Percentiles rank a stretch among this genome's conserved stretches.
phyloP scores from a whole-genome alignment of 2,329 filamentous ascomycete species.

The Pseudocercospora fuligena region DNA sequence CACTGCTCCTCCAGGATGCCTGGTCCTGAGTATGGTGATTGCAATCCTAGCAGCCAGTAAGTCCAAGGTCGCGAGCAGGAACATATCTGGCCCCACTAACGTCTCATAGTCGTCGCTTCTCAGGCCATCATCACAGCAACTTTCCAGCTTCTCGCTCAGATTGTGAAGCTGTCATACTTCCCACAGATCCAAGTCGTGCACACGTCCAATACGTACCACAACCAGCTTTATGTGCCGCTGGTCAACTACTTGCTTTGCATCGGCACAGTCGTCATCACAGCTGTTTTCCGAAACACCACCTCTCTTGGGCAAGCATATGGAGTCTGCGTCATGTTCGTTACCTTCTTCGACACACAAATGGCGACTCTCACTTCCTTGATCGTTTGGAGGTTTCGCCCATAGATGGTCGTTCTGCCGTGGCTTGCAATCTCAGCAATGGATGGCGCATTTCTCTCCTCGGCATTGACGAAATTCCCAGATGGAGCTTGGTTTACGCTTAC shows the following conservation, averaged over 20 bases:
- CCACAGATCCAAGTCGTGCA: constrained; percentile 76
- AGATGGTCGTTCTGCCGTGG: constrained; percentile 66
- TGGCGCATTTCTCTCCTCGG: constrained; percentile 70
- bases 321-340: constrained; percentile 79
- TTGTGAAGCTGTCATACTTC: constrained; percentile 76
- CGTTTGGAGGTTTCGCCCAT: constrained; percentile 69
- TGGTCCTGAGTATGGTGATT: constrained; percentile 71
- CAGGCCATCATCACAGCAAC: constrained; percentile 76
- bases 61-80: constrained; percentile 41
- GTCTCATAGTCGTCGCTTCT: constrained; percentile 62
- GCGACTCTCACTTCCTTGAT: constrained; percentile 73
- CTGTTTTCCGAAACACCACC: constrained; percentile 57
- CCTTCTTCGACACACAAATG: constrained; percentile 77
- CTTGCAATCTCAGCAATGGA: constrained; percentile 70
- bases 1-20: constrained; percentile 67
- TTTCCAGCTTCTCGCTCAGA: constrained; percentile 69
- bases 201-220: constrained; percentile 71
- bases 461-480: constrained; percentile 72
- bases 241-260: constrained; percentile 80
- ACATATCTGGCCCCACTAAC: neutral
- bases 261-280: constrained; percentile 74
- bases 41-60: constrained; percentile 63
- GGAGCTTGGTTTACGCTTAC: constrained; percentile 80
- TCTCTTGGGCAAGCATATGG: constrained; percentile 75
- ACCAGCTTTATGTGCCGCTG: constrained; percentile 76